phyloP scores from a whole-genome alignment of 169 alveolate species.

The Plasmodium knowlesi region DNA sequence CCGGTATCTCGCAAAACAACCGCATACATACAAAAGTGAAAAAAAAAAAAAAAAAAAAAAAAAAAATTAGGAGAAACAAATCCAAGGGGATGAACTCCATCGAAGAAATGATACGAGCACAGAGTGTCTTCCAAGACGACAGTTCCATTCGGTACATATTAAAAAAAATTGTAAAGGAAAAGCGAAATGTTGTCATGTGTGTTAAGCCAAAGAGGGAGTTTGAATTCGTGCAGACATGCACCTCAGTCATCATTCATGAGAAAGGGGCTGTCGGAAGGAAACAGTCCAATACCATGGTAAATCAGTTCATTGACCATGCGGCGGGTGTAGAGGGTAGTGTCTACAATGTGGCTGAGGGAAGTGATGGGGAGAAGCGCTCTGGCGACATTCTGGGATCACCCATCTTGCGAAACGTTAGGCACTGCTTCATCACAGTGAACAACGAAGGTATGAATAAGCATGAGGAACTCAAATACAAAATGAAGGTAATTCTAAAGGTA shows the following conservation, averaged over 20 bases:
- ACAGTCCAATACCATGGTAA: no score
- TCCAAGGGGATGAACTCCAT: not conserved
- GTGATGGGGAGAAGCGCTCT: not conserved
- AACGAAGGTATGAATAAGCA: conserved; percentile 37
- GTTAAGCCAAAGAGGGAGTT: conserved; percentile 18
- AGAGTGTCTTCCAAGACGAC: not conserved
- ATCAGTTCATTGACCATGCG: not conserved
- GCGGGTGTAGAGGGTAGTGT: not conserved
- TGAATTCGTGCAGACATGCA: conserved; percentile 38
- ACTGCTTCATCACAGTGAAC: conserved; percentile 51
- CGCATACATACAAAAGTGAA: not conserved
- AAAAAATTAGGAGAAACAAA: not conserved
- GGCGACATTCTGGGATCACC: conserved; percentile 17
- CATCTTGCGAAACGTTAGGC: conserved; percentile 9
- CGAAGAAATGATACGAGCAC: not conserved
- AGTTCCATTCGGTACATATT: not conserved
- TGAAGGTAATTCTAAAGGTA: conserved; percentile 39
- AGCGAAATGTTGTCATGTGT: not conserved
- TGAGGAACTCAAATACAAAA: conserved; percentile 52
- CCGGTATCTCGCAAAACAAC: not conserved
- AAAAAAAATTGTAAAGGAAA: conserved; percentile 18
- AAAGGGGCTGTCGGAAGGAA: not conserved
- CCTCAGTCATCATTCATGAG: conserved; percentile 21
- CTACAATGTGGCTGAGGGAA: not conserved
- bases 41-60: conserved; percentile 23